Conservation (phyloP, 176 grass and related monocot genomes). For the Phragmites australis region DNA sequence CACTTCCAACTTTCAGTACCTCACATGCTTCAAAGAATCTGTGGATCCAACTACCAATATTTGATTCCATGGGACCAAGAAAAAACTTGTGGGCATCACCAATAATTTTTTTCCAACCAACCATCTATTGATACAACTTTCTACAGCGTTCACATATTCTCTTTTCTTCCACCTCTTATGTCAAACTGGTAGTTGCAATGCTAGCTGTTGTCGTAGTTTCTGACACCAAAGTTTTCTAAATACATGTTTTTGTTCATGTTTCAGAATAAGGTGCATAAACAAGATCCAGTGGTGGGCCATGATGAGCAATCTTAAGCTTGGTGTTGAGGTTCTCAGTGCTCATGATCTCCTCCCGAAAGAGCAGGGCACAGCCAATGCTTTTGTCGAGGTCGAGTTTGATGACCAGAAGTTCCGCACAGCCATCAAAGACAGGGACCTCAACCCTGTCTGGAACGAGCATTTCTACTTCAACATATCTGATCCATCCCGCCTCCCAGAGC, state of each 20-base stretch:
- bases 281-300: background rate
- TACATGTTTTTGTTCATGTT: slow-evolving; percentile 12
- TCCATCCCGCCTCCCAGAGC: slow-evolving; percentile 58
- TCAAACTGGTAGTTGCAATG: slow-evolving; percentile 15
- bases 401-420: slow-evolving; percentile 71
- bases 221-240: slow-evolving; percentile 1
- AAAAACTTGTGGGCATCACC: slow-evolving; percentile 38
- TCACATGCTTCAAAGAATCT: background rate
- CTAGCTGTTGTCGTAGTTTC: slow-evolving; percentile 6
- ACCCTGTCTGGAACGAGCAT: slow-evolving; percentile 73
- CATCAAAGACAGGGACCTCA: slow-evolving; percentile 70
- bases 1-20: slow-evolving; percentile 17
- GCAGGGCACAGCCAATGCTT: slow-evolving; percentile 60
- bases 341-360: slow-evolving; percentile 75
- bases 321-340: slow-evolving; percentile 70
- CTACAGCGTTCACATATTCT: background rate
- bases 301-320: slow-evolving; percentile 75
- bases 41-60: background rate
- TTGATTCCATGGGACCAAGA: slow-evolving; percentile 39
- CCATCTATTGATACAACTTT: slow-evolving; percentile 14
- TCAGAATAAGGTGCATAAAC: slow-evolving; percentile 27
- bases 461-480: slow-evolving; percentile 85
- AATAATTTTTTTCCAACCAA: slow-evolving; percentile 17
- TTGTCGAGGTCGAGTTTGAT: slow-evolving; percentile 80
- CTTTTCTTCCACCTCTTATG: background rate